Conservation (phyloP, 2,329 filamentous ascomycete species). For the Fusarium humuli region DNA sequence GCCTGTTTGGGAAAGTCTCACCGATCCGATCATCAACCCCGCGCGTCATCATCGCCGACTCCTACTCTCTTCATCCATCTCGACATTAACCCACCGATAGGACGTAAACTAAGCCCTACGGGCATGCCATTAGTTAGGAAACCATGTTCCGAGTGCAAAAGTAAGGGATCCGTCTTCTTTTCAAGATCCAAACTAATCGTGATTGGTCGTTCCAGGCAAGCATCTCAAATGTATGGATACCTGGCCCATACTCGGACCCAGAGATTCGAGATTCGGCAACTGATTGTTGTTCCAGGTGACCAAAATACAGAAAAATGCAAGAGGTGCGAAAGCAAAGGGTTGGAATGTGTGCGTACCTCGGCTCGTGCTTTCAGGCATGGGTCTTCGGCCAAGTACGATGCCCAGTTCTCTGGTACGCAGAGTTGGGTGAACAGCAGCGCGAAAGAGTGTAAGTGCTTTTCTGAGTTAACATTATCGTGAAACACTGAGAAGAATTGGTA, state of each 20-base stretch:
- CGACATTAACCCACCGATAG: accelerated
- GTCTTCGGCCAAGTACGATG: slow-evolving; percentile 41
- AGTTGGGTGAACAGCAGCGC: slow-evolving; percentile 41
- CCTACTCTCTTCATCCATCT: not conserved
- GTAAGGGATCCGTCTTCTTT: not conserved
- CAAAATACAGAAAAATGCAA: slow-evolving; percentile 7
- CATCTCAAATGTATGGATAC: slow-evolving; percentile 39
- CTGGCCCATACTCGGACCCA: accelerated
- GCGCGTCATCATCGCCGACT: slow-evolving; percentile 7
- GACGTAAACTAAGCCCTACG: accelerated
- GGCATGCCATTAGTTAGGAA: slow-evolving; percentile 31
- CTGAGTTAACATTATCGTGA: accelerated
- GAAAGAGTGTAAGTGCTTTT: slow-evolving; percentile 17
- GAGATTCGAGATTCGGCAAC: not conserved
- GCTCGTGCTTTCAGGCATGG: slow-evolving; percentile 31
- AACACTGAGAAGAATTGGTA: accelerated
- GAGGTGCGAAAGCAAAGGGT: slow-evolving; percentile 20
- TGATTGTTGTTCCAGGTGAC: slow-evolving; percentile 14
- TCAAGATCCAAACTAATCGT: not conserved
- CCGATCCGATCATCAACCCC: not conserved
- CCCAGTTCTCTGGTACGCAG: slow-evolving; percentile 35
- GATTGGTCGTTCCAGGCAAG: slow-evolving; percentile 16
- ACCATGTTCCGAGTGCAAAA: slow-evolving; percentile 39
- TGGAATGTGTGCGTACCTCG: slow-evolving; percentile 26
- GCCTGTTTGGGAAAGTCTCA: not conserved